Percentiles rank a stretch among this genome's conserved stretches.
Evolutionary conservation across 202 grass and related monocot species (phyloP).

Genomic region (Dendrocalamus latiflorus): DNA sequence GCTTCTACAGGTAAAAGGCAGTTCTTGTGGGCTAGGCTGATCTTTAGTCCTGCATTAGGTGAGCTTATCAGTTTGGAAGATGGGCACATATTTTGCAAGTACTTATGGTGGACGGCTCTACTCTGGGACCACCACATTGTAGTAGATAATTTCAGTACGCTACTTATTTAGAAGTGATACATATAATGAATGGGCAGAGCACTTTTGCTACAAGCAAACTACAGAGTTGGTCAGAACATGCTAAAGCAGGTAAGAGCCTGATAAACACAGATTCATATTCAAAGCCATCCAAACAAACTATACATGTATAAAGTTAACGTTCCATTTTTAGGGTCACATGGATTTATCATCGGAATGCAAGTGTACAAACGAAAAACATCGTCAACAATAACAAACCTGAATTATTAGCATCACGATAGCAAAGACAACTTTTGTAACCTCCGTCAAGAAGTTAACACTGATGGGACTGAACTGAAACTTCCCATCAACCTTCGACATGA

Average conservation of each 20-base stretch:
- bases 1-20: neutral
- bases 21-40: neutral
- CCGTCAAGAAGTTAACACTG: conserved; percentile 91
- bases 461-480: conserved; percentile 94
- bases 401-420: conserved; percentile 86
- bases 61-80: neutral
- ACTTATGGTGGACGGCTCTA: too few relatives aligned
- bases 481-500: conserved; percentile 92
- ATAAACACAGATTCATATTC: neutral
- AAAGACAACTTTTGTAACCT: conserved; percentile 84
- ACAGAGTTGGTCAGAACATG: neutral
- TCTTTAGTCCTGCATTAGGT: neutral
- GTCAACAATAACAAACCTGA: conserved; percentile 51
- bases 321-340: neutral
- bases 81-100: neutral
- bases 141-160: too few relatives aligned
- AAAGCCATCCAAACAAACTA: neutral
- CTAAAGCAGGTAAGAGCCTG: neutral
- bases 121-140: too few relatives aligned
- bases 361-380: neutral
- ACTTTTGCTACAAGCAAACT: conserved; percentile 5
- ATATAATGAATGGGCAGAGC: neutral
- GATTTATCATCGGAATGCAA: neutral
- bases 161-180: conserved; percentile 1
- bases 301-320: neutral